Base-by-base conservation (phyloP, 1,139 yeast genomes). In the Hyphopichia khmerensis region DNA sequence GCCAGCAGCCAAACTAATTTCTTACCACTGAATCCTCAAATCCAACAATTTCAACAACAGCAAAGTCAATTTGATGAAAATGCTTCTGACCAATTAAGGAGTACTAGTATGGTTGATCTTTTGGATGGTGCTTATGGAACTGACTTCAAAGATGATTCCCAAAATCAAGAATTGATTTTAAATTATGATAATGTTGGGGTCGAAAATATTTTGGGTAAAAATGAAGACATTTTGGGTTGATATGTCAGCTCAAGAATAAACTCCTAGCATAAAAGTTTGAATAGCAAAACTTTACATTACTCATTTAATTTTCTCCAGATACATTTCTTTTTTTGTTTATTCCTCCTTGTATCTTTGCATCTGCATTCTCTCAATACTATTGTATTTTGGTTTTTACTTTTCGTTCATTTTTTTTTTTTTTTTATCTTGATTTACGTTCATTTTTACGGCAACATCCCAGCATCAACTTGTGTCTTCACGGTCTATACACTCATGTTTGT, bases 71-170 rank as follows among this genome's bases (percentile, higher is more conserved):
- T 36, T 33, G 41, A 39, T 14, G 46, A 43, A 26, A 19, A 35
- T 21, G 23, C 39, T 23, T 34, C 36, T 9, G 39, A 39, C 4
- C 43, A 40, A 16, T 33, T 46, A 15, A 41, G 46, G 4, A 26
- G 39, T 15, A 33, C 41, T 15, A 56, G 53, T 23, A 44, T 48
- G 27, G 65, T 64, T n/a, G 70, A 64, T 43, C 56, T 64, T 41
- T 55, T 64, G 47, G 69, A 61, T 36, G 56, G 59, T 37, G 45
- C 57, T 16, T 51, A 53, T 46, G 60, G 60, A 35, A 33, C 44
- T 23, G 50, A 49, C 18, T 30, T 41, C 5, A 44, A 40, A 24
- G 44, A 44, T 14, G 46, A 42, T n/a, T 17, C 36, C 16, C 32
- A 31, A 10, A 38, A 33, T 31, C 38, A 27, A 16, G 53, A 51